A percentile compares a stretch with the other conserved stretches of the same genome.
phyloP scores from a whole-genome alignment of 2,329 filamentous ascomycete genomes.

The Paradendryphiella salina region DNA sequence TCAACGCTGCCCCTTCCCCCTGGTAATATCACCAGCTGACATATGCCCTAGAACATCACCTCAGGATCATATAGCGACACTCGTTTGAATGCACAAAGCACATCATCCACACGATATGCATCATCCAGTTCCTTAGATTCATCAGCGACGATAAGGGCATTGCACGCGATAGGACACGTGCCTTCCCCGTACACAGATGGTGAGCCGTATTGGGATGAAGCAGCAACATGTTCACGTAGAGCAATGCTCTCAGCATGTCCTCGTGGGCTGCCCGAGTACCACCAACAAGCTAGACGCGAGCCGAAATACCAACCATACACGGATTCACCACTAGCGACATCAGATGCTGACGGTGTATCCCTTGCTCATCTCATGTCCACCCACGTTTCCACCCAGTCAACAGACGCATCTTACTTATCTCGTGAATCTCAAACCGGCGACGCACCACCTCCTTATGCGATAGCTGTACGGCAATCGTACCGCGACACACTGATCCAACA shows the following conservation, averaged over 20 bases:
- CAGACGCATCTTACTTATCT: not conserved
- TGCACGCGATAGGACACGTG: slow-evolving; percentile 1
- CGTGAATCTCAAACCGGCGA: slow-evolving; percentile 24
- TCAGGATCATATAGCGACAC: not conserved
- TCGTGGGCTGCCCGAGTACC: slow-evolving; percentile 31
- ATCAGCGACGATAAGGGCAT: slow-evolving; percentile 3
- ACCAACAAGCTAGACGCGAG: not conserved
- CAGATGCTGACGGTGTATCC: slow-evolving; percentile 33
- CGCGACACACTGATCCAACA: slow-evolving; percentile 34
- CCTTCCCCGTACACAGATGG: slow-evolving; percentile 6
- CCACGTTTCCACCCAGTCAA: slow-evolving; percentile 8
- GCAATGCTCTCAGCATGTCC: not conserved
- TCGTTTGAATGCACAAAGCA: not conserved
- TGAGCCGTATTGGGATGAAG: not conserved
- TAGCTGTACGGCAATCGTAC: slow-evolving; percentile 32
- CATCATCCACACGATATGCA: not conserved
- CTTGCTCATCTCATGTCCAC: slow-evolving; percentile 29
- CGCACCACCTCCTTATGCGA: slow-evolving; percentile 34
- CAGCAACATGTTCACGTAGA: not conserved
- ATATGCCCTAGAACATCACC: slow-evolving; percentile 4
- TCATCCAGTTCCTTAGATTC: slow-evolving; percentile 2
- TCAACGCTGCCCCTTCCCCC: not conserved
- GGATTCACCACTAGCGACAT: slow-evolving; percentile 5
- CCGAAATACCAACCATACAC: slow-evolving; percentile 9
- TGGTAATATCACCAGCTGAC: not conserved